Base-by-base conservation (phyloP, 768 basidiomycete genomes). In the Naematelia encephala region DNA sequence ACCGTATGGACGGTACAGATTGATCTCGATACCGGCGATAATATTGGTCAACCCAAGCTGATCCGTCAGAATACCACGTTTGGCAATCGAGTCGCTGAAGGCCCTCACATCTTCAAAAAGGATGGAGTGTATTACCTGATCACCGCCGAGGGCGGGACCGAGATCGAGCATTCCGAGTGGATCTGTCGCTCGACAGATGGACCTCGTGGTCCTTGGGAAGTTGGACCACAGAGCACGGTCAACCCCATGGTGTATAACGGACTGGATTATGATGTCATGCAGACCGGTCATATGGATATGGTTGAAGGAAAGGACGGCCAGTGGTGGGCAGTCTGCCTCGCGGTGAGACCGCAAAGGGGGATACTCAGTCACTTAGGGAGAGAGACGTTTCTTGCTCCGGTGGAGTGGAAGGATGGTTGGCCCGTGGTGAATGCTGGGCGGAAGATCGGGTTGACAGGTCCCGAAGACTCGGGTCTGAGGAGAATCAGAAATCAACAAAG, bases 281-380 rank as follows among this genome's bases (percentile, higher is more conserved):
- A 78, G 3, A 77, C 79, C 10, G 80, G 80, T 2, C 80, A 80
- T 59, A 72, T 78, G 23, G 79, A 80, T 61, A 44, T 80, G 4
- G 73, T 80, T 51, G 72, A 78, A 52, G 77, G 78, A 51, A 60
- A 46, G 0, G 55, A 61, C 8, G 78, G 78, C 0, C 68, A 72
- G 34, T 79, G 78, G 78, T 76, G 67, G 59, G 58, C 62, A 5
- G 64, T 69, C 29, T 65, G 67, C 25, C 63, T 77, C 13, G 70
- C 62, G n/a, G 68, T 71, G 49, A n/a, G 57, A 5, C 52, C 52
- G 43, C 52, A 45, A 5, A 14, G 28, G 49, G 43, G 23, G 0
- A n/a, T 19, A 13, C 27, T 51, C n/a, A 45, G 50, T n/a, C 78
- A 78, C 0, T 64, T 78, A 72, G 79, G 78, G 4, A 61, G 79